phyloP scores from a whole-genome alignment of 2,329 filamentous ascomycete species.

The Cadophora malorum region DNA sequence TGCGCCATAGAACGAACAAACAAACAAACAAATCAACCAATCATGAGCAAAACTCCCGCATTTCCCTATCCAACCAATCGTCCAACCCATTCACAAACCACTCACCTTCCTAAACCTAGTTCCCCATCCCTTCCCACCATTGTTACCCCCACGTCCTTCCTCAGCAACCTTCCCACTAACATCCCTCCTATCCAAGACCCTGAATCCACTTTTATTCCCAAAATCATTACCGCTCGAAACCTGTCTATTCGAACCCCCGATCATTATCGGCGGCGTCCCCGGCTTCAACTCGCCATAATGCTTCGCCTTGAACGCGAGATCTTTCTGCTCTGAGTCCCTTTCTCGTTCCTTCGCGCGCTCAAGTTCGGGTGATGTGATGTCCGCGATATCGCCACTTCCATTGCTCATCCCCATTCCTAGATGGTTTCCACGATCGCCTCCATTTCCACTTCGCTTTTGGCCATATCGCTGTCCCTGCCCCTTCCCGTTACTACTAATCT shows the following conservation, averaged over 20 bases:
- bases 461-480: slow-evolving; percentile 35
- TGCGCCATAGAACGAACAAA: slow-evolving; percentile 18
- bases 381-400: slow-evolving; percentile 55
- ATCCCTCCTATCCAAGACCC: slow-evolving; percentile 54
- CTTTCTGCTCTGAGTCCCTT: slow-evolving; percentile 21
- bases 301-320: slow-evolving; percentile 55
- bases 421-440: no score
- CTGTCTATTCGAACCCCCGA: slow-evolving; percentile 54
- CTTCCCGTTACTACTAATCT: slow-evolving; percentile 45
- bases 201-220: slow-evolving; percentile 40
- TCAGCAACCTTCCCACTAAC: slow-evolving; percentile 78
- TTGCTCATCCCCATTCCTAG: slow-evolving; percentile 37
- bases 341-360: slow-evolving; percentile 8
- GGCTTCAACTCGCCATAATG: slow-evolving; percentile 65
- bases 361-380: slow-evolving; percentile 12
- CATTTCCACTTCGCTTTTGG: neutral
- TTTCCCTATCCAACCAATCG: slow-evolving; percentile 7
- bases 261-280: slow-evolving; percentile 59
- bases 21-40: slow-evolving; percentile 12
- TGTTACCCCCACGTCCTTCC: slow-evolving; percentile 58
- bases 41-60: slow-evolving; percentile 7
- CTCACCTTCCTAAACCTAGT: slow-evolving; percentile 50
- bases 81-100: slow-evolving; percentile 29
- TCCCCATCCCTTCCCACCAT: slow-evolving; percentile 35
- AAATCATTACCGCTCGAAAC: slow-evolving; percentile 66